Percentiles rank a stretch among this genome's conserved stretches.
These are phyloP conservation scores for Lachancea nothofagi DNA, from an alignment of 805 yeast species.

Conservation along the genomic window DNA sequence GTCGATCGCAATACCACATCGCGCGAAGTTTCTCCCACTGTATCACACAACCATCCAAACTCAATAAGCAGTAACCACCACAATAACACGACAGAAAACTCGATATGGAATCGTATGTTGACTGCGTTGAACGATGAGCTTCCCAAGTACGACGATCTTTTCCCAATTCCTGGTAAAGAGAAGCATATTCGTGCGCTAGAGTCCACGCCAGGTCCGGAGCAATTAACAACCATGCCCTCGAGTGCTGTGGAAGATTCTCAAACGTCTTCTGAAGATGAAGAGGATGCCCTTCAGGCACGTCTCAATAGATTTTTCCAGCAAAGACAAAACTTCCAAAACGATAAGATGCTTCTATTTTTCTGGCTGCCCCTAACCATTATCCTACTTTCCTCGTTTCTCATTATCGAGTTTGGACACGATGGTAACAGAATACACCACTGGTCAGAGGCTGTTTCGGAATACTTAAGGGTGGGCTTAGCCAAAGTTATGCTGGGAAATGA, in stretches of 20 bases:
- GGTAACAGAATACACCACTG: constrained; percentile 29
- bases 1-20: background rate
- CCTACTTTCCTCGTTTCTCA: constrained; percentile 43
- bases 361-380: constrained; percentile 79
- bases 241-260: constrained; percentile 20
- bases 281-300: constrained; percentile 32
- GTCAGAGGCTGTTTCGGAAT: constrained; percentile 34
- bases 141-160: constrained; percentile 72
- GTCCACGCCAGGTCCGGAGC: background rate
- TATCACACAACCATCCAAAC: background rate
- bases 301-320: constrained; percentile 38
- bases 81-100: constrained; percentile 16
- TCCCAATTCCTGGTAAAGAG: constrained; percentile 45
- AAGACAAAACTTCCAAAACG: constrained; percentile 51
- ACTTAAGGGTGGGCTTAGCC: constrained; percentile 41
- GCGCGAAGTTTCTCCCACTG: background rate
- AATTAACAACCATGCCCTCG: background rate
- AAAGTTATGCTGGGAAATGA: constrained; percentile 49
- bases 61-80: background rate
- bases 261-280: constrained; percentile 32
- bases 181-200: background rate
- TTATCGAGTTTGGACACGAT: constrained; percentile 34
- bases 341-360: constrained; percentile 79
- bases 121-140: constrained; percentile 42
- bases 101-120: constrained; percentile 37